Conservation (phyloP, 1,284 basidiomycete genomes). For the Ustilago sp. region DNA sequence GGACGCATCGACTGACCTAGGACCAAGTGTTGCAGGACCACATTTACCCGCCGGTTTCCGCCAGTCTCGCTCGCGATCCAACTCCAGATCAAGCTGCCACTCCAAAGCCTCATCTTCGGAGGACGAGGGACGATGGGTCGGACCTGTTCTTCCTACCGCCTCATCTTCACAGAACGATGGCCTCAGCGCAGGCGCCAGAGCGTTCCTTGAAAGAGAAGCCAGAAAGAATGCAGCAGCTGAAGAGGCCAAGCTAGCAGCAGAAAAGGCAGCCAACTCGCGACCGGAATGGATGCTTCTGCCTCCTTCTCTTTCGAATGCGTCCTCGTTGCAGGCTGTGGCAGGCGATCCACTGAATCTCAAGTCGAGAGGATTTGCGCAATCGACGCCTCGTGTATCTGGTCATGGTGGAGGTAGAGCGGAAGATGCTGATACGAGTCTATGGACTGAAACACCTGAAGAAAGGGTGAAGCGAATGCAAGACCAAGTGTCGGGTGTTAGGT, state of each 20-base stretch:
- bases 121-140: slow-evolving; percentile 28
- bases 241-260: slow-evolving; percentile 29
- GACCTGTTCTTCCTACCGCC: slow-evolving; percentile 21
- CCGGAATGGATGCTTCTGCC: slow-evolving; percentile 58
- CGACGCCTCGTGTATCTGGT: slow-evolving; percentile 42
- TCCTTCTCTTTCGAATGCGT: slow-evolving; percentile 35
- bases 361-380: slow-evolving; percentile 61
- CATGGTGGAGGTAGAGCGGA: slow-evolving; percentile 12
- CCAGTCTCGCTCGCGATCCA: slow-evolving; percentile 24
- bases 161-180: neutral
- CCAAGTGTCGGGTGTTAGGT: slow-evolving; percentile 35
- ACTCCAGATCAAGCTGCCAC: slow-evolving; percentile 13
- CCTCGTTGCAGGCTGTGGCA: slow-evolving; percentile 35
- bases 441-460: slow-evolving; percentile 63
- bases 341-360: slow-evolving; percentile 52
- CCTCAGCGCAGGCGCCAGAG: slow-evolving; percentile 26
- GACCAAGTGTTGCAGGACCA: slow-evolving; percentile 23
- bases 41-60: slow-evolving; percentile 31
- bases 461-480: slow-evolving; percentile 46
- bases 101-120: slow-evolving; percentile 4
- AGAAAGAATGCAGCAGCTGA: slow-evolving; percentile 27
- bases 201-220: slow-evolving; percentile 49
- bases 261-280: slow-evolving; percentile 40
- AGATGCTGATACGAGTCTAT: slow-evolving; percentile 47
- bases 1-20: neutral